These are phyloP conservation scores for Vaccinium myrtillus DNA, from an alignment of 148 eudicot genomes.

Conservation along the genomic window DNA sequence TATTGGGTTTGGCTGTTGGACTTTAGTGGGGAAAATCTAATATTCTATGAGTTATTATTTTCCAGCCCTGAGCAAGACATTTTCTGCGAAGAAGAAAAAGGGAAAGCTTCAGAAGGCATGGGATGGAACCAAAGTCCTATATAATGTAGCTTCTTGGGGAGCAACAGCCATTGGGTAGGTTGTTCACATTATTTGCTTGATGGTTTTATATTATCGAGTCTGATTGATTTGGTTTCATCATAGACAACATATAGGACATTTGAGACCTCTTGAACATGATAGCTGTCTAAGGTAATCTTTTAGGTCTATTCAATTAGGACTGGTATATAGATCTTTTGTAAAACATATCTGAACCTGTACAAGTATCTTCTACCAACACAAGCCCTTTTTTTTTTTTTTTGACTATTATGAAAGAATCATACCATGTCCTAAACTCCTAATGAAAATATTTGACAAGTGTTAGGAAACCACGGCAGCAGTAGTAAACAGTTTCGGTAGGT, in stretches of 20 bases:
- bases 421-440: not conserved
- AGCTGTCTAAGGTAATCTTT: not conserved
- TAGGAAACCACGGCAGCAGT: not conserved
- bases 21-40: conserved; percentile 14
- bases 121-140: conserved; percentile 88
- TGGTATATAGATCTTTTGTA: not conserved
- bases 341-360: not conserved
- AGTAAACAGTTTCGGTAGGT: not conserved
- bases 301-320: not conserved
- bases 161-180: conserved; percentile 96
- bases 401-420: not conserved
- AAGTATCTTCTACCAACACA: not conserved
- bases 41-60: conserved; percentile 12
- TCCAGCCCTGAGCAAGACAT: conserved; percentile 88
- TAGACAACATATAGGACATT: not conserved
- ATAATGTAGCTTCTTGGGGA: conserved; percentile 98
- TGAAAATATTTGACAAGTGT: not conserved
- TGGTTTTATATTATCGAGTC: not conserved
- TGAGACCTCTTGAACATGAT: not conserved
- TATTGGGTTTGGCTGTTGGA: conserved; percentile 9
- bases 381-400: no score
- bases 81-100: conserved; percentile 77
- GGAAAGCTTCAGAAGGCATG: conserved; percentile 96
- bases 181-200: conserved; percentile 3
- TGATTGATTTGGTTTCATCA: not conserved